Conservation (phyloP, 1,284 basidiomycete genomes). For the Coriolopsis trogii region DNA sequence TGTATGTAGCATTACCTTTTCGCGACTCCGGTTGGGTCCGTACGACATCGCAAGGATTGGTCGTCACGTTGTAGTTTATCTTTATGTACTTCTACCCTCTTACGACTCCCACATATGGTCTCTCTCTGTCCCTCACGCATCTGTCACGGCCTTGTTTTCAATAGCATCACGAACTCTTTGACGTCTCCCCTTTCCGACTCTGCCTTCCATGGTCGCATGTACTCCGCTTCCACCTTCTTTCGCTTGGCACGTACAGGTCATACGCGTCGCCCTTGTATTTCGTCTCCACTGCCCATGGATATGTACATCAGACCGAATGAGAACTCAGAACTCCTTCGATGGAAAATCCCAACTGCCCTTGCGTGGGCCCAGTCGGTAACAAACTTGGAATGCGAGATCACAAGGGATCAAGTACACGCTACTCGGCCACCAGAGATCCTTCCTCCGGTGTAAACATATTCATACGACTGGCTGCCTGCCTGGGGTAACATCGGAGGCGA, state of each 20-base stretch:
- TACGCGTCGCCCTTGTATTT: slow-evolving; percentile 20
- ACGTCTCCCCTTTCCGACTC: neutral
- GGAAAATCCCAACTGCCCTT: no score
- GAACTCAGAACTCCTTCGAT: no score
- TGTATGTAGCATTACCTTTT: slow-evolving; percentile 21
- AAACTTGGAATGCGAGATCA: no score
- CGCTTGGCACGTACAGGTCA: slow-evolving; percentile 23
- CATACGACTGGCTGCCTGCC: no score
- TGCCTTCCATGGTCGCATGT: slow-evolving; percentile 5
- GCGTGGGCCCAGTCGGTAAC: no score
- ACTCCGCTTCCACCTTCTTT: slow-evolving; percentile 6
- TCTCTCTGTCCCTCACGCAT: slow-evolving; percentile 6
- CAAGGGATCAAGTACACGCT: no score
- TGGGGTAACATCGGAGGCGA: no score
- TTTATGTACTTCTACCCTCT: slow-evolving; percentile 22
- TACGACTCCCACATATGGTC: neutral
- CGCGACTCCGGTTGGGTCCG: neutral
- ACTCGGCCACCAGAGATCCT: no score
- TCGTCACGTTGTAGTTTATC: slow-evolving; percentile 23
- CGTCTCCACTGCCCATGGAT: slow-evolving; percentile 18
- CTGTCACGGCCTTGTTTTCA: slow-evolving; percentile 4
- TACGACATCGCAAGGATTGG: slow-evolving; percentile 5
- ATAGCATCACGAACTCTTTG: slow-evolving; percentile 14
- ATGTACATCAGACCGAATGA: slow-evolving; percentile 19
- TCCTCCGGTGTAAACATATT: no score